phyloP scores from a whole-genome alignment of 768 basidiomycete species.

The Naganishia onofrii region DNA sequence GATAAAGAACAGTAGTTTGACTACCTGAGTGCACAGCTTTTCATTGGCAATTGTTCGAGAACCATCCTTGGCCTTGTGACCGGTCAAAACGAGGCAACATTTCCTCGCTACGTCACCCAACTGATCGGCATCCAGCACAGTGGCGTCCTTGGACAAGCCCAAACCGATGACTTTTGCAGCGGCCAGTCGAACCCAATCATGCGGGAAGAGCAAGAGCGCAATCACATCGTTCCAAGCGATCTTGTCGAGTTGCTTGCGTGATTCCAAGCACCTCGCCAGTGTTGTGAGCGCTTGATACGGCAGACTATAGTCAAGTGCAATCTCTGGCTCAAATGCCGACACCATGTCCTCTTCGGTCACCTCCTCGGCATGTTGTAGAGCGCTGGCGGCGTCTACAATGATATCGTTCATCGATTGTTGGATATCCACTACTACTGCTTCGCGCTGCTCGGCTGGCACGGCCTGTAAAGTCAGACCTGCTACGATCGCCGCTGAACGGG shows the following conservation, averaged over 20 bases:
- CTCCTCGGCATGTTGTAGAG: slow-evolving; percentile 50
- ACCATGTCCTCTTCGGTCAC: slow-evolving; percentile 53
- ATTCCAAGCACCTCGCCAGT: slow-evolving; percentile 43
- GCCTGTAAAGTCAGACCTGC: slow-evolving; percentile 77
- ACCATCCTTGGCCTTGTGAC: slow-evolving; percentile 68
- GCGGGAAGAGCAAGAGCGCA: slow-evolving; percentile 75
- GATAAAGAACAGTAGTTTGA: slow-evolving; percentile 90
- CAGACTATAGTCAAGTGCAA: slow-evolving; percentile 72
- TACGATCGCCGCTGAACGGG: slow-evolving; percentile 73
- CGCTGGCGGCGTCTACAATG: slow-evolving; percentile 50
- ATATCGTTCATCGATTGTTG: slow-evolving; percentile 52
- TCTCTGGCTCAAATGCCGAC: slow-evolving; percentile 36
- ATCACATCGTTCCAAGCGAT: slow-evolving; percentile 67
- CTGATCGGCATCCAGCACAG: slow-evolving; percentile 32
- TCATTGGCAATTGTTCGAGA: slow-evolving; percentile 58
- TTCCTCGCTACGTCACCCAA: slow-evolving; percentile 71
- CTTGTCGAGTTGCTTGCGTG: slow-evolving; percentile 37
- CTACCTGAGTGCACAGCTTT: slow-evolving; percentile 61
- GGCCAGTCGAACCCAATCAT: slow-evolving; percentile 87
- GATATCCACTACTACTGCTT: slow-evolving; percentile 56
- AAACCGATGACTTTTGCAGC: slow-evolving; percentile 72
- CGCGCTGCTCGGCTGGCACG: slow-evolving; percentile 56
- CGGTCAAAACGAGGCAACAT: slow-evolving; percentile 73
- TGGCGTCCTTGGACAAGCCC: slow-evolving; percentile 1
- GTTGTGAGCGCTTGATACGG: slow-evolving; percentile 75